These are phyloP conservation scores for Trypanosoma caninum DNA, from an alignment of 208 protist genomes.

Conservation along the genomic window DNA sequence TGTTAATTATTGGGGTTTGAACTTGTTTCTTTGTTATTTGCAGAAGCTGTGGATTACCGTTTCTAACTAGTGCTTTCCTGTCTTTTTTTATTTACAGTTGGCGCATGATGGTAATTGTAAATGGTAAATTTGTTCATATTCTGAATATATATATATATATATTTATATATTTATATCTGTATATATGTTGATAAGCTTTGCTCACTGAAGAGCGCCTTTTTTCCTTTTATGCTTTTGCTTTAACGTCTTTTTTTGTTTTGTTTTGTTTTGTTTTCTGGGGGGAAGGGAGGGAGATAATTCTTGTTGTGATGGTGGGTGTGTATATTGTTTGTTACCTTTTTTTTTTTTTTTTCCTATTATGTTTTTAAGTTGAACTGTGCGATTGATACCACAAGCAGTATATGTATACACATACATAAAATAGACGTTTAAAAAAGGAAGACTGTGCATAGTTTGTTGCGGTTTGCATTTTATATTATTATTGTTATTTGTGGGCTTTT, in stretches of 20 bases:
- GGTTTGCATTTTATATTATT: too few species aligned
- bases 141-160: slow-evolving; percentile 32
- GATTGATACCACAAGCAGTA: too few species aligned
- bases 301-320: too few species aligned
- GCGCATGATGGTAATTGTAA: slow-evolving; percentile 29
- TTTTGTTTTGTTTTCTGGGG: too few species aligned
- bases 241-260: background rate
- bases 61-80: background rate
- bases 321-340: slow-evolving; percentile 8
- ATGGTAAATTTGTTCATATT: slow-evolving; percentile 73
- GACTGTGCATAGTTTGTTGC: background rate
- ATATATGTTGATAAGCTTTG: slow-evolving; percentile 8
- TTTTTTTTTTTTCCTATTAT: slow-evolving; percentile 2
- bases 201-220: background rate
- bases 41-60: background rate
- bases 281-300: too few species aligned
- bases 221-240: background rate
- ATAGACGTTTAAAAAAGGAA: too few species aligned
- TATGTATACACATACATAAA: too few species aligned
- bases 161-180: too few species aligned
- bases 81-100: background rate
- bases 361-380: too few species aligned
- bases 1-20: too few species aligned
- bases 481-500: too few species aligned
- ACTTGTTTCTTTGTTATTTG: too few species aligned